Percentiles rank a stretch among this genome's conserved stretches.
Conservation (phyloP, 352 stramenopile genomes). For the Halophytophthora batemanensis region DNA sequence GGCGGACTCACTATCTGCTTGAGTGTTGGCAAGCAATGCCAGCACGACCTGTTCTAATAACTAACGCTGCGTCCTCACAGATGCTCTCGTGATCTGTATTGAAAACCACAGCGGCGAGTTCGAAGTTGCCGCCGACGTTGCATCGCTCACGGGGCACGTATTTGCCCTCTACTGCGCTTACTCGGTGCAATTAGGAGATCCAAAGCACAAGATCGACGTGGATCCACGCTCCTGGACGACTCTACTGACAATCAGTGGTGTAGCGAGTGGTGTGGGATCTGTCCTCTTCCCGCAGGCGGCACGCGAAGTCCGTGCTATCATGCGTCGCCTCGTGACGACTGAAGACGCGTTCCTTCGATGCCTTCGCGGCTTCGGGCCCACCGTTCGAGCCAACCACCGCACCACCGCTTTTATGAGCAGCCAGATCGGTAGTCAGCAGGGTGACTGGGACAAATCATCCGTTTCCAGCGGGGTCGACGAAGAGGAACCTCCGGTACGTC, state of each 20-base stretch:
- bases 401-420: neutral
- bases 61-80: conserved; percentile 9
- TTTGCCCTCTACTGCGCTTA: conserved; percentile 70
- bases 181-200: conserved; percentile 47
- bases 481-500: conserved; percentile 16
- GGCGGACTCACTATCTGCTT: neutral
- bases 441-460: neutral
- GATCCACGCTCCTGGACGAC: conserved; percentile 39
- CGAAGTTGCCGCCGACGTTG: conserved; percentile 7
- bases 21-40: neutral
- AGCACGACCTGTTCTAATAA: neutral
- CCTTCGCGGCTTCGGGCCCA: conserved; percentile 38
- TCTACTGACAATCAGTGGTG: conserved; percentile 37
- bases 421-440: neutral
- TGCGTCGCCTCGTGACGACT: conserved; percentile 35
- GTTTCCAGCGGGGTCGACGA: conserved; percentile 2
- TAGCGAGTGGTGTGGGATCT: conserved; percentile 19
- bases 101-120: conserved; percentile 26
- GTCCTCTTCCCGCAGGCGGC: conserved; percentile 23
- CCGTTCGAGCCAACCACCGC: conserved; percentile 8
- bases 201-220: conserved; percentile 66
- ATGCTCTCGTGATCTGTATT: conserved; percentile 39
- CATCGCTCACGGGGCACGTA: conserved; percentile 33
- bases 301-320: conserved; percentile 44
- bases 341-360: conserved; percentile 73